Percentiles rank a stretch among this genome's conserved stretches.
Evolutionary conservation across 345 rosid genomes (phyloP).

Genomic region (Euphorbia tirucalli): DNA sequence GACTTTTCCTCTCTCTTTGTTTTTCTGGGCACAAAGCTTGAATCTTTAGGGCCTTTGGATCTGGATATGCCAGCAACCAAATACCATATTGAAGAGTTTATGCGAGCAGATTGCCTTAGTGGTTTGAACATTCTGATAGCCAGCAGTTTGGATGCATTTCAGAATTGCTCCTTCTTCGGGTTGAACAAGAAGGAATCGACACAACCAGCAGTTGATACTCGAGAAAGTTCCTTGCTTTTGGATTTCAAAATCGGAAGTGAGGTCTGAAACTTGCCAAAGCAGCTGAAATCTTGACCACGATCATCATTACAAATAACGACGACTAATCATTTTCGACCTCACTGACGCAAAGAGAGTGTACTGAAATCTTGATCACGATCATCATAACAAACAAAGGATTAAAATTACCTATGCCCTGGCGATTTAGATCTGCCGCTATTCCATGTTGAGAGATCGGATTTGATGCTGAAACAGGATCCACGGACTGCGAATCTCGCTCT

Average conservation of each 20-base stretch:
- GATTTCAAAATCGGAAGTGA: conserved; percentile 42
- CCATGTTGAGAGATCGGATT: too few species aligned
- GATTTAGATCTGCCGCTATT: too few species aligned
- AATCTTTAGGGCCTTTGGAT: conserved; percentile 82
- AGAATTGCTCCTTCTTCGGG: conserved; percentile 43
- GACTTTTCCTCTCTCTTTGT: neutral
- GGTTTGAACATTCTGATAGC: conserved; percentile 85
- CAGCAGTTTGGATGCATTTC: conserved; percentile 92
- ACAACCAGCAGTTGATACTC: conserved; percentile 44
- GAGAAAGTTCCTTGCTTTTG: conserved; percentile 38
- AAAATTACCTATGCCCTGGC: too few species aligned
- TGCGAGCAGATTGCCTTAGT: conserved; percentile 72
- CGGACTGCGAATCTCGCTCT: too few species aligned
- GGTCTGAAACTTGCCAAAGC: conserved; percentile 23
- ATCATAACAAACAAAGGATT: too few species aligned
- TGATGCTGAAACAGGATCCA: too few species aligned
- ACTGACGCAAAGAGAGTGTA: conserved; percentile 25
- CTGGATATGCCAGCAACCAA: conserved; percentile 63
- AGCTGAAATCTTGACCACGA: neutral
- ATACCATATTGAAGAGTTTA: conserved; percentile 63
- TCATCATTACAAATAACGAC: neutral
- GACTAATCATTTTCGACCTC: conserved; percentile 8
- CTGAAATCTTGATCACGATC: too few species aligned
- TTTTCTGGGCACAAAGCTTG: conserved; percentile 54
- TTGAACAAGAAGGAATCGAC: conserved; percentile 51